Evolutionary conservation across 2,329 filamentous ascomycete species (phyloP).

Genomic region (Colletotrichum horii): DNA sequence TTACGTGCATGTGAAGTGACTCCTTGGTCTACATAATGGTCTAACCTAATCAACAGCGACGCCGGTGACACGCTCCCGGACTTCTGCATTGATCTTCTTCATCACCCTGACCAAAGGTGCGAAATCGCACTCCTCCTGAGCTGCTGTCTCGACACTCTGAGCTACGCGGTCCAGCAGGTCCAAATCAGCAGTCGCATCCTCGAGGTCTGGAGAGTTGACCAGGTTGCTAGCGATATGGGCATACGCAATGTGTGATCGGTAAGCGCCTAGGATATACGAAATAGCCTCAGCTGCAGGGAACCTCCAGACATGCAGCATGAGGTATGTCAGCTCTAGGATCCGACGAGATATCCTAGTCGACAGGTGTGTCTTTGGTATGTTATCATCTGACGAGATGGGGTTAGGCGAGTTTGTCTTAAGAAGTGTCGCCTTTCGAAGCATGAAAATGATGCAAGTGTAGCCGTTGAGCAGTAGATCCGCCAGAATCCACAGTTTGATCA

Average conservation of each 20-base stretch:
- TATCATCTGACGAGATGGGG: background rate
- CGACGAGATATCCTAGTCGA: background rate
- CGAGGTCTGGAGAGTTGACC: background rate
- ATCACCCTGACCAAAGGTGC: background rate
- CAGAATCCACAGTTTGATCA: slow-evolving; percentile 30
- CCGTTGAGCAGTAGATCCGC: slow-evolving; percentile 30
- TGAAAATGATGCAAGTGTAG: slow-evolving; percentile 36
- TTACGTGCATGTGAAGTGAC: background rate
- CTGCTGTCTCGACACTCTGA: background rate
- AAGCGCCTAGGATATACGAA: background rate
- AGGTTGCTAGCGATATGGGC: slow-evolving; percentile 3
- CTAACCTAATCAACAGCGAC: background rate
- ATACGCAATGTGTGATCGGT: background rate
- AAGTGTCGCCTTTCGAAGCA: slow-evolving; percentile 32
- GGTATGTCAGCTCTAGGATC: background rate
- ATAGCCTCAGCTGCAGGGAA: background rate
- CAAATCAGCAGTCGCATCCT: background rate
- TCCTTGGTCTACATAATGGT: rapidly evolving
- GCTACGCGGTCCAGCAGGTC: slow-evolving; percentile 1
- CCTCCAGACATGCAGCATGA: background rate
- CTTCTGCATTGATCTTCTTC: background rate
- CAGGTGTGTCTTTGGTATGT: background rate
- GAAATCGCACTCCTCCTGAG: slow-evolving; percentile 1
- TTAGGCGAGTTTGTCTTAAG: background rate
- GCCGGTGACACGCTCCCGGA: background rate